A percentile compares a stretch with the other conserved stretches of the same genome.
phyloP scores from a whole-genome alignment of 352 stramenopile genomes.

The Elongisporangium prolatum region DNA sequence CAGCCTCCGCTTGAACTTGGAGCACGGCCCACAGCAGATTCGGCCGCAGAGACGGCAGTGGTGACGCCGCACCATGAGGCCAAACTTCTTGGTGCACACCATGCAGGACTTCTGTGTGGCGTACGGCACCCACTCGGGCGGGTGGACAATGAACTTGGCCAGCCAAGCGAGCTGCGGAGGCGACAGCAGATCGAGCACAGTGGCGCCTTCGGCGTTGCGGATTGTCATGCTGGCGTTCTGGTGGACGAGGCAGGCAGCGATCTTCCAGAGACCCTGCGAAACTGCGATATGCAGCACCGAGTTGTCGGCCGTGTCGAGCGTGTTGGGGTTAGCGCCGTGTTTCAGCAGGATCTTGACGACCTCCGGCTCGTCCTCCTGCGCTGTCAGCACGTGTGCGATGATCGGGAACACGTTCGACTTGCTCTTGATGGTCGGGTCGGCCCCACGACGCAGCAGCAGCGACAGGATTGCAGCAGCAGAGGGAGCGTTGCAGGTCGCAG shows the following conservation, averaged over 20 bases:
- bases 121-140: constrained; percentile 70
- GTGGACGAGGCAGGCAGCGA: constrained; percentile 57
- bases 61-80: constrained; percentile 64
- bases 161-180: constrained; percentile 69
- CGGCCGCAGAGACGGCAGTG: constrained; percentile 81
- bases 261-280: constrained; percentile 69
- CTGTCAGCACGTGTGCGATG: constrained; percentile 67
- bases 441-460: constrained; percentile 46
- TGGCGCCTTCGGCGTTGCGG: constrained; percentile 65
- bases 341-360: constrained; percentile 74
- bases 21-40: constrained; percentile 77
- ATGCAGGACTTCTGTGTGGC: constrained; percentile 66
- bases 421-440: constrained; percentile 68
- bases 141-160: constrained; percentile 67
- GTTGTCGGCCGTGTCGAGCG: constrained; percentile 60
- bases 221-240: constrained; percentile 68
- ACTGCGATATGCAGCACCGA: constrained; percentile 79
- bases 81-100: constrained; percentile 66
- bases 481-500: constrained; percentile 49
- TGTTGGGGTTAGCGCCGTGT: constrained; percentile 74
- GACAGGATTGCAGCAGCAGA: constrained; percentile 50
- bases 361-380: constrained; percentile 60
- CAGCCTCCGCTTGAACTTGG: constrained; percentile 68
- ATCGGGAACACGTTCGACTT: constrained; percentile 71
- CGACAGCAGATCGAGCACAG: constrained; percentile 71